Conservation (phyloP, 202 grass and related monocot species). For the Schoenoplectus tabernaemontani region DNA sequence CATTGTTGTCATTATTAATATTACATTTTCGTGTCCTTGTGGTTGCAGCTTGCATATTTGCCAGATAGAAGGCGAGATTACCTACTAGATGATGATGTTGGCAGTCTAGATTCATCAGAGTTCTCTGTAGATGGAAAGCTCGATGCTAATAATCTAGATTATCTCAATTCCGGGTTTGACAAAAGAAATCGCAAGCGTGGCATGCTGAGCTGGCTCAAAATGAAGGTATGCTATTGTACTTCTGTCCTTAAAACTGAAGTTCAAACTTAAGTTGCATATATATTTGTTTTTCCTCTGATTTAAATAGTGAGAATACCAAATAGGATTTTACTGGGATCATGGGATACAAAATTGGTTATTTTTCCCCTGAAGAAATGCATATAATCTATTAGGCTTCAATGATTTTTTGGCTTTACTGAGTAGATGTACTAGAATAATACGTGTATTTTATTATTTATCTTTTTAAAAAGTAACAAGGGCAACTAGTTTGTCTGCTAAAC, state of each 20-base stretch:
- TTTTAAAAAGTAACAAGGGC: not conserved
- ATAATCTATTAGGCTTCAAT: not conserved
- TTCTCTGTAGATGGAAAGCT: slow-evolving; percentile 65
- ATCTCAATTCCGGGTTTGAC: slow-evolving; percentile 43
- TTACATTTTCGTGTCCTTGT: slow-evolving; percentile 14
- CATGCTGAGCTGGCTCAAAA: slow-evolving; percentile 97
- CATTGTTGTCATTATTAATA: slow-evolving; percentile 23
- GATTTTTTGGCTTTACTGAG: not conserved
- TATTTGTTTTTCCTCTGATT: not conserved
- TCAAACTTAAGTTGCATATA: not conserved
- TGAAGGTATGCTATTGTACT: slow-evolving; percentile 48
- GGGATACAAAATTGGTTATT: not conserved
- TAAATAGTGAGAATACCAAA: not conserved
- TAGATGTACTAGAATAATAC: not conserved
- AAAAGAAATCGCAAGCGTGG: slow-evolving; percentile 80
- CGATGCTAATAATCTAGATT: slow-evolving; percentile 47
- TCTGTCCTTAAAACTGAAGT: not conserved
- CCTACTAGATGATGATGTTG: slow-evolving; percentile 56
- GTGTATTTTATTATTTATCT: not conserved
- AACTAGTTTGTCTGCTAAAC: not conserved
- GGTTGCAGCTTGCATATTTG: slow-evolving; percentile 86
- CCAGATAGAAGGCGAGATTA: slow-evolving; percentile 85
- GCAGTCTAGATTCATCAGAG: slow-evolving; percentile 87
- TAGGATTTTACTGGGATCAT: not conserved
- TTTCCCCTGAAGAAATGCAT: not conserved